Conservation (phyloP, 495 filamentous ascomycete species). For the Neurospora pannonica region DNA sequence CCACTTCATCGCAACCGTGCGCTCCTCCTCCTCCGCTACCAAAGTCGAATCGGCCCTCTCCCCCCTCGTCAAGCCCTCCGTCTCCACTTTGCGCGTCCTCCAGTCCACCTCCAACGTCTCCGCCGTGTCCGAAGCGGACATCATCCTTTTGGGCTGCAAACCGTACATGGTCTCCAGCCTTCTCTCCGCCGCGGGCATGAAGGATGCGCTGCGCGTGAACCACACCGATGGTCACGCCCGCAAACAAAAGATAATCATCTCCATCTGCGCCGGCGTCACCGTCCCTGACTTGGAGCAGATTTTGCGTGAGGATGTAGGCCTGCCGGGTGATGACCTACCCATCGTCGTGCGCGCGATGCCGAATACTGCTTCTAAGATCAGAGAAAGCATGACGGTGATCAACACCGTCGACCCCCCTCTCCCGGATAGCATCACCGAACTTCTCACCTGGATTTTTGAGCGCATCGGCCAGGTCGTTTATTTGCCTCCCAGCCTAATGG, state of each 20-base stretch:
- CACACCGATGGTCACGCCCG: not conserved
- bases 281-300: slow-evolving; percentile 50
- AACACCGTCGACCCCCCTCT: slow-evolving; percentile 48
- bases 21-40: slow-evolving; percentile 40
- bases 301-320: slow-evolving; percentile 39
- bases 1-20: slow-evolving; percentile 69
- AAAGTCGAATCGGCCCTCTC: slow-evolving; percentile 51
- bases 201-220: slow-evolving; percentile 42
- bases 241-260: slow-evolving; percentile 69
- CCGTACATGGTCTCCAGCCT: slow-evolving; percentile 62
- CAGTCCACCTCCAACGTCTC: slow-evolving; percentile 46
- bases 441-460: slow-evolving; percentile 71
- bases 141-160: slow-evolving; percentile 69
- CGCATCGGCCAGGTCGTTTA: slow-evolving; percentile 58
- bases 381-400: slow-evolving; percentile 78
- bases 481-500: slow-evolving; percentile 58
- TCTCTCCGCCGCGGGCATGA: slow-evolving; percentile 54
- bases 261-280: slow-evolving; percentile 74
- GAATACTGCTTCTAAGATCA: slow-evolving; percentile 61
- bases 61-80: slow-evolving; percentile 22
- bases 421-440: slow-evolving; percentile 34
- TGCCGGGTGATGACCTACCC: slow-evolving; percentile 34
- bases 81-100: slow-evolving; percentile 33
- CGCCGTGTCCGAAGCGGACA: slow-evolving; percentile 48
- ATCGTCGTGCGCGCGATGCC: slow-evolving; percentile 65